Conservation (phyloP, 352 stramenopile species). For the Peronospora farinosa region DNA sequence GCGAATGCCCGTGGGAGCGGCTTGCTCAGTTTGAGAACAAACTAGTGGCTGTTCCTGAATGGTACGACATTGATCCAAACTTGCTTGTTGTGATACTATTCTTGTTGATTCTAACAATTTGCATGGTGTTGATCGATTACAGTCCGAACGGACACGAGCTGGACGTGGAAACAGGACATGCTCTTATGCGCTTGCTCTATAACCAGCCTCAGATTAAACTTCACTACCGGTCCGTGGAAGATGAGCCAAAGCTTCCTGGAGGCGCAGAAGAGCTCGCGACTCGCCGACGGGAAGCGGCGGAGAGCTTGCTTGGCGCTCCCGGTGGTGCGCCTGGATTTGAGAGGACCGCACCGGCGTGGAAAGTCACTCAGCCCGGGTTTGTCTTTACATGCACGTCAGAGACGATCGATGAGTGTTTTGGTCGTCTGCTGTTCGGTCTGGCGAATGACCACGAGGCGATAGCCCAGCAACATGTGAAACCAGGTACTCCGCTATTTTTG, state of each 20-base stretch:
- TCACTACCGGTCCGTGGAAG: constrained; percentile 79
- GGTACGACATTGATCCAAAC: constrained; percentile 27
- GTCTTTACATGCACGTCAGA: constrained; percentile 72
- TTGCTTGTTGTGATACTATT: background rate
- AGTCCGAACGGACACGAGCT: constrained; percentile 70
- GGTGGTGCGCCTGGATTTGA: constrained; percentile 23
- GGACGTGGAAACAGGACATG: constrained; percentile 57
- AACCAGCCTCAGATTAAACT: constrained; percentile 79
- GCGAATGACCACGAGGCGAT: constrained; percentile 62
- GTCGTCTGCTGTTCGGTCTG: constrained; percentile 78
- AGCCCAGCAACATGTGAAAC: constrained; percentile 54
- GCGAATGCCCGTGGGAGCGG: constrained; percentile 81
- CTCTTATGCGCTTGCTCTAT: constrained; percentile 68
- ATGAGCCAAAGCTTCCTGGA: constrained; percentile 65
- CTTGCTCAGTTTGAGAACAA: constrained; percentile 71
- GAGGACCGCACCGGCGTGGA: constrained; percentile 33
- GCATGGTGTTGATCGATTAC: constrained; percentile 5
- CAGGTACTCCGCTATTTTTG: constrained; percentile 77
- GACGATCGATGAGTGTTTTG: constrained; percentile 86
- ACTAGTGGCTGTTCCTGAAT: constrained; percentile 45
- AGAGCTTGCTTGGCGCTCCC: constrained; percentile 47
- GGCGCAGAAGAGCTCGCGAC: constrained; percentile 67
- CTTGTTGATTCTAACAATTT: constrained; percentile 5
- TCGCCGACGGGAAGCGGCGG: constrained; percentile 63
- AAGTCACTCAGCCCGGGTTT: constrained; percentile 56